phyloP scores from a whole-genome alignment of 352 stramenopile genomes.

The Globisporangium apiculatum region DNA sequence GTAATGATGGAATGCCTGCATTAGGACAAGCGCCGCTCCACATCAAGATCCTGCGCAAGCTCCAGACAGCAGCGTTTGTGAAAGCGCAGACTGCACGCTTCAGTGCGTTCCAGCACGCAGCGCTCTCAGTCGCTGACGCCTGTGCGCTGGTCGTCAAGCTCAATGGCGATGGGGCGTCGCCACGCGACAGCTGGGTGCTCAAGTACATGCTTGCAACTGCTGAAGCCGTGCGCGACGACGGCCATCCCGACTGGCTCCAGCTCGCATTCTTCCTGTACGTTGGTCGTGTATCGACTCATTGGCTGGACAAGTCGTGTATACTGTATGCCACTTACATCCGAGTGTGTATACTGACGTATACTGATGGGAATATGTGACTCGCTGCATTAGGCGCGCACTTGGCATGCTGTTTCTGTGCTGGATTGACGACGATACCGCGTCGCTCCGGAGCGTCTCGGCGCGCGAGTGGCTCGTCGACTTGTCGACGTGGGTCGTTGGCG shows the following conservation, averaged over 20 bases:
- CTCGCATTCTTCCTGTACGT: slow-evolving; percentile 61
- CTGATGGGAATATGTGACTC: neutral
- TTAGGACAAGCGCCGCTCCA: slow-evolving; percentile 28
- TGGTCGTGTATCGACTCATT: too few relatives aligned
- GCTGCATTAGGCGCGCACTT: slow-evolving; percentile 31
- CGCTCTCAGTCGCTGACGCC: slow-evolving; percentile 49
- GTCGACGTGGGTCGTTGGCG: slow-evolving; percentile 59
- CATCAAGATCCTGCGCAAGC: slow-evolving; percentile 68
- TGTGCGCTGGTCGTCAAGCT: slow-evolving; percentile 54
- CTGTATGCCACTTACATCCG: too few relatives aligned
- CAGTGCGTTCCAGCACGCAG: slow-evolving; percentile 37
- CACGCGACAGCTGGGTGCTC: slow-evolving; percentile 44
- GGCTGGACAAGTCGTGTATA: too few relatives aligned
- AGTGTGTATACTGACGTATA: neutral
- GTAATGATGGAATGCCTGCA: slow-evolving; percentile 38
- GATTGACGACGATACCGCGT: slow-evolving; percentile 59
- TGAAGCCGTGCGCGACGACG: slow-evolving; percentile 47
- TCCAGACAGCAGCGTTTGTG: slow-evolving; percentile 55
- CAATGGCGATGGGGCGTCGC: slow-evolving; percentile 38
- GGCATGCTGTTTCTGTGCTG: slow-evolving; percentile 75
- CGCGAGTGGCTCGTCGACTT: slow-evolving; percentile 62
- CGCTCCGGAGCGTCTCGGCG: slow-evolving; percentile 59
- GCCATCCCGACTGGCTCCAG: slow-evolving; percentile 80
- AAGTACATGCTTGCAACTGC: slow-evolving; percentile 67
- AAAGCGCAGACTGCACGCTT: slow-evolving; percentile 39